phyloP scores from a whole-genome alignment of 306 rosid species.

The Crataegus laevigata region DNA sequence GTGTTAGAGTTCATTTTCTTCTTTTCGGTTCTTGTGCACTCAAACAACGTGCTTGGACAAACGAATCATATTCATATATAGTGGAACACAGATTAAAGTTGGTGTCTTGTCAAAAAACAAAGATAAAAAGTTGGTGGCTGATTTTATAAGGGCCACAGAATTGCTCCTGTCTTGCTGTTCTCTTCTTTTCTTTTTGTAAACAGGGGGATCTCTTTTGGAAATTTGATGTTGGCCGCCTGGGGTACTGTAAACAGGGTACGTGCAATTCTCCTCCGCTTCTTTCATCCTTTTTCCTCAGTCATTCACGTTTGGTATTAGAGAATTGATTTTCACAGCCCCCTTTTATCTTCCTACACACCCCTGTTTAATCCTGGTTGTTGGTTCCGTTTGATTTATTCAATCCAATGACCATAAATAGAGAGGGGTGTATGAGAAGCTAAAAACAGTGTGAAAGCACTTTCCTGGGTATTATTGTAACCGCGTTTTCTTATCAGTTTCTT shows the following conservation, averaged over 20 bases:
- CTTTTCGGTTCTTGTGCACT: constrained; percentile 32
- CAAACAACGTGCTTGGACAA: constrained; percentile 35
- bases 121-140: constrained; percentile 51
- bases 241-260: constrained; percentile 45
- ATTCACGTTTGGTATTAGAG: not conserved
- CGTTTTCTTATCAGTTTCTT: constrained; percentile 4
- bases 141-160: constrained; percentile 65
- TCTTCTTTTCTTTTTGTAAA: constrained; percentile 15
- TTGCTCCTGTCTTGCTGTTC: constrained; percentile 39
- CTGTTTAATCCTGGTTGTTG: too few relatives aligned
- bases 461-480: not conserved
- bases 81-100: constrained; percentile 46
- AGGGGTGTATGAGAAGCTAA: too few relatives aligned
- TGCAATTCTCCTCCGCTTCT: constrained; percentile 12
- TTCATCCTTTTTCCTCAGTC: not conserved
- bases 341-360: too few relatives aligned
- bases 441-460: too few relatives aligned
- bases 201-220: constrained; percentile 55
- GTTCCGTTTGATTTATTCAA: too few relatives aligned
- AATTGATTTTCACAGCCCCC: too few relatives aligned
- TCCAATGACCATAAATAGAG: too few relatives aligned
- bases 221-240: constrained; percentile 31
- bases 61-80: constrained; percentile 31
- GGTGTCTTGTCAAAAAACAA: constrained; percentile 44
- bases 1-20: constrained; percentile 40